Evolutionary conservation across 2,329 filamentous ascomycete genomes (phyloP), one percentile per base, ranked within the genome.

Genomic region (Xylaria polymorpha): DNA sequence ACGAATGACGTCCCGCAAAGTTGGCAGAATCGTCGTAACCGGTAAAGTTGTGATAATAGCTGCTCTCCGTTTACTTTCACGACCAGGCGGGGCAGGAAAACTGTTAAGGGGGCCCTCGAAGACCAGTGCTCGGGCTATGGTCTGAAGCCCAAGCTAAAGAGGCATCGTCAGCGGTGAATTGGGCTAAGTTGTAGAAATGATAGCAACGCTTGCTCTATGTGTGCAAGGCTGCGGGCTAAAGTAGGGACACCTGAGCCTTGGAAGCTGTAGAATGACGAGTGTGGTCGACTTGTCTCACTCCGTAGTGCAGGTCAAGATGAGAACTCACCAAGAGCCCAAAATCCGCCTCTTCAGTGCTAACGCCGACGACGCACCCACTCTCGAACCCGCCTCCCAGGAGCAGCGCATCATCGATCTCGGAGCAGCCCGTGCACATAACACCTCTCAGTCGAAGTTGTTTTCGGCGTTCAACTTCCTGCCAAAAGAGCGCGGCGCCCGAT

Each of bases 311-410:
- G 48, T 60, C 20, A 53, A 57, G 35, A 63, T 18, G 35, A 50
- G 63, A 56, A 64, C 83, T 76, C 65, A 87, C 85, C 76, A 81
- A 69, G 32, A 86, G 67, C 0, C 83, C 85, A 67, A 86, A 76
- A n/a, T 80, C 80, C 48, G 83, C 84, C 22, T 85, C 83, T 76
- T 87, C 86, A 0, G 84, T 79, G 64, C 86, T 89, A 64, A 89
- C 63, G 0, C 87, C 87, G 1, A 87, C 83, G 0, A 89, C 82
- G 22, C 78, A 79, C 0, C 86, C 87, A n/a, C 84, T 77, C 75
- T 85, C 82, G 12, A 88, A 78, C 0, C 85, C 86, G 35, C 74
- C 77, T 2, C 79, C 80, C 6, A 82, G 65, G 5, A 89, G 77
- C 6, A 85, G 80, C 37, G 83, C 75, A 2, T 80, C 76, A 70